Base-by-base conservation (phyloP, 306 rosid genomes). In the Vigna trinervia region DNA sequence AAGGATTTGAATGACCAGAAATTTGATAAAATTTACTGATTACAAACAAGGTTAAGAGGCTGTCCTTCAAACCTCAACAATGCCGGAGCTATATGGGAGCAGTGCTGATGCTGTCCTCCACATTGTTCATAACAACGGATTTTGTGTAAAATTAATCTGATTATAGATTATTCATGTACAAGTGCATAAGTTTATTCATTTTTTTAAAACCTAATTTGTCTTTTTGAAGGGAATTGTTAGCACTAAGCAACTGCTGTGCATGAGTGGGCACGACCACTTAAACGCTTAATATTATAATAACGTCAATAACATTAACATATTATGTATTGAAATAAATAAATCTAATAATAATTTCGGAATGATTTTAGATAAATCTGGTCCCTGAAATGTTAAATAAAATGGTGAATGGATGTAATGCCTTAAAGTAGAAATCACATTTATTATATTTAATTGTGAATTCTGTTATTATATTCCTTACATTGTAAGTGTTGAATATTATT, bases 41-140 rank as follows among this genome's bases (percentile, higher is more conserved):
- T 64, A 5, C 32, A 4, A 12, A 30, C 34, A 26, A 26, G 28
- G 3, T 2, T 26, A 26, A 26, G 28, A 26, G 28, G 28, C 8
- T 22, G 19, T 17, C 13, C 2, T 54, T 52, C 67, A 2, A 56
- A 38, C 45, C 68, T 20, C 61, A 69, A 23, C 0, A 51, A 60
- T 61, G 74, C n/a, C 68, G 60, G 41, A 51, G 58, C 64, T 36
- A 23, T 63, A 48, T 43, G 50, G 36, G 63, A 9, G 26, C 32
- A 20, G 51, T 19, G n/a, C 34, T 62, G 58, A 64, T 72, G 30
- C 60, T 72, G 14, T n/a, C 39, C 46, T 22, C 32, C 46, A 60
- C 46, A 15, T 36, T 41, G 28, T 73, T 19, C 78, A 39, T 30
- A 51, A 46, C 63, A 60, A 67, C 70, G 57, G 23, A 5, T 41